Evolutionary conservation across 495 filamentous ascomycete genomes (phyloP).

Genomic region (Chaetomium fimeti): DNA sequence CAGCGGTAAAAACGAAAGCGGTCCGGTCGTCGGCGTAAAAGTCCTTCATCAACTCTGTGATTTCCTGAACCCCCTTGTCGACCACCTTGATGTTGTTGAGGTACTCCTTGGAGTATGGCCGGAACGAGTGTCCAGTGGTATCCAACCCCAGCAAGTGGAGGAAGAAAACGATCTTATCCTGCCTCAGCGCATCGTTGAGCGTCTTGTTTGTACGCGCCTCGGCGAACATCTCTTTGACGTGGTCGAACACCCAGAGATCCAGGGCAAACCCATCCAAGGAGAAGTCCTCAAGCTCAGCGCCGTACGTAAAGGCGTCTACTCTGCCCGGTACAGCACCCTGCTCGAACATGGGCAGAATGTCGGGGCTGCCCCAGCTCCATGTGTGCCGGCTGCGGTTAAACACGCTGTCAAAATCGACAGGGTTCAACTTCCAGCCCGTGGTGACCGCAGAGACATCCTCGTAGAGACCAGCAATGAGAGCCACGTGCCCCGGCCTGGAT

Average conservation of each 20-base stretch:
- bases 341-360: conserved; percentile 97
- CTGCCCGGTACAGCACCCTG: conserved; percentile 84
- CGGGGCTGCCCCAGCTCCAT: conserved; percentile 98
- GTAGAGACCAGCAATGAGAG: conserved; percentile 94
- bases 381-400: conserved; percentile 97
- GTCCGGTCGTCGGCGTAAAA: conserved; percentile 94
- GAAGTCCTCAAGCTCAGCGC: conserved; percentile 84
- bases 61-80: conserved; percentile 80
- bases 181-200: conserved; percentile 67
- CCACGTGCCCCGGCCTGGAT: conserved; percentile 95
- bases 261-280: conserved; percentile 74
- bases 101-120: conserved; percentile 96
- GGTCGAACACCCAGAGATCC: conserved; percentile 95
- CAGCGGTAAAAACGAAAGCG: conserved; percentile 94
- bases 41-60: conserved; percentile 75
- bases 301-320: conserved; percentile 82
- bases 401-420: conserved; percentile 97
- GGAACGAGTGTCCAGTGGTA: conserved; percentile 81
- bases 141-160: conserved; percentile 95
- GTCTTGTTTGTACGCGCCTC: conserved; percentile 73
- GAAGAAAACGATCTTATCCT: conserved; percentile 94
- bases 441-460: conserved; percentile 98
- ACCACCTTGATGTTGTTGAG: conserved; percentile 92
- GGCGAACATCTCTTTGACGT: conserved; percentile 80
- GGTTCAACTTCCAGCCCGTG: conserved; percentile 98